These are phyloP conservation scores for Solanum verrucosum DNA, from an alignment of 257 asterid genomes.

Conservation along the genomic window DNA sequence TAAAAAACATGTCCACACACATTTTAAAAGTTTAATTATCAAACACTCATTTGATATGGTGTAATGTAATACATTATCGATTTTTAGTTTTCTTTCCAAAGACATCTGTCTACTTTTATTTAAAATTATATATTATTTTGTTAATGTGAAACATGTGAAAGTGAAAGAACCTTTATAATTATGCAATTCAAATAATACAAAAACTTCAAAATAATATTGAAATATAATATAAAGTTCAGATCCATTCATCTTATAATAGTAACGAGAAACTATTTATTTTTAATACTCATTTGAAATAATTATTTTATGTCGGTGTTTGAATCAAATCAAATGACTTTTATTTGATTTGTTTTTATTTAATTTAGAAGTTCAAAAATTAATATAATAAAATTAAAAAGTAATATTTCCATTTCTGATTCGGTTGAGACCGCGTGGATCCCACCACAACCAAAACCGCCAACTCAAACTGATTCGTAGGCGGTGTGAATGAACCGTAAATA, in stretches of 20 bases:
- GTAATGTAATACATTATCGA: too few species aligned
- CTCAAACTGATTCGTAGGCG: background rate
- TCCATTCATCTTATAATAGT: background rate
- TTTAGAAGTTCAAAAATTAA: too few species aligned
- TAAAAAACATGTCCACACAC: background rate
- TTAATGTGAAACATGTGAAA: background rate
- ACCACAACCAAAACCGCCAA: background rate
- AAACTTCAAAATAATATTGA: background rate
- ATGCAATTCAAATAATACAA: background rate
- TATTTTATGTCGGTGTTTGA: background rate
- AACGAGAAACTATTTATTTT: rapidly evolving
- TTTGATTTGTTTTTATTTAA: too few species aligned
- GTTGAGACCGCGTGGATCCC: background rate
- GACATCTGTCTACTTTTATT: background rate
- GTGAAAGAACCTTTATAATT: background rate
- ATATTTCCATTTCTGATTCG: background rate
- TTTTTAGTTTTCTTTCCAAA: background rate
- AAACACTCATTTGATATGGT: background rate
- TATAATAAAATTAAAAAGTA: background rate
- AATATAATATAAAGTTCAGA: background rate
- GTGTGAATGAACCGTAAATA: background rate
- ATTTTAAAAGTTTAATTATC: too few species aligned
- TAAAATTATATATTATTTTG: background rate
- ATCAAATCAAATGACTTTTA: background rate
- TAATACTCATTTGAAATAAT: background rate